phyloP scores from a whole-genome alignment of 73 alveolate genomes.

The Uronychia setigera region DNA sequence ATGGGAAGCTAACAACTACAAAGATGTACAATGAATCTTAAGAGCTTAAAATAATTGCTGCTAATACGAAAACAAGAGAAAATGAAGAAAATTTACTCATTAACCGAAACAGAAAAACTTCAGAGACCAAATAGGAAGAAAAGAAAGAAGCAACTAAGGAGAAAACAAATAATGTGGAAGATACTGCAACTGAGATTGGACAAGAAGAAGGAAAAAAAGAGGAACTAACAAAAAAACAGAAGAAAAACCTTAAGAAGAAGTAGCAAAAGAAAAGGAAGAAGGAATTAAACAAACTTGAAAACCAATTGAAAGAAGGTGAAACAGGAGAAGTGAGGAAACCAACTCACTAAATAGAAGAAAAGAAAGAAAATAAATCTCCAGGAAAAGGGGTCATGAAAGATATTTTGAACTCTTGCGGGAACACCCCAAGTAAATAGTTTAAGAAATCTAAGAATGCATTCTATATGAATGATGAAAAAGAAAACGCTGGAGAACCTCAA shows the following conservation, averaged over 20 bases:
- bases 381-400: neutral
- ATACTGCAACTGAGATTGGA: neutral
- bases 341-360: conserved; percentile 54
- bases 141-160: neutral
- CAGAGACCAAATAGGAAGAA: neutral
- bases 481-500: neutral
- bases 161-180: too few species aligned
- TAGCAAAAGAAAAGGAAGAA: conserved; percentile 61
- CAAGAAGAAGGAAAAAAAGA: neutral
- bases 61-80: neutral
- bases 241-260: conserved; percentile 50
- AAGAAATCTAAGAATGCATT: neutral
- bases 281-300: too few species aligned
- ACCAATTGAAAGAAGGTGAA: conserved; percentile 59
- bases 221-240: conserved; percentile 31
- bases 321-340: neutral
- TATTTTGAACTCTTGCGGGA: neutral
- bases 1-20: neutral
- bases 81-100: neutral
- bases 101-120: neutral
- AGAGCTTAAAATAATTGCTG: neutral
- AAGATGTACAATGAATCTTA: neutral
- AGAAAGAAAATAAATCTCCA: conserved; percentile 37
- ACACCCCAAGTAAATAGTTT: neutral
- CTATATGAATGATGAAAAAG: neutral